A percentile compares a stretch with the other conserved stretches of the same genome.
Evolutionary conservation across 352 stramenopile species (phyloP).

Genomic region (Phytophthora melonis): DNA sequence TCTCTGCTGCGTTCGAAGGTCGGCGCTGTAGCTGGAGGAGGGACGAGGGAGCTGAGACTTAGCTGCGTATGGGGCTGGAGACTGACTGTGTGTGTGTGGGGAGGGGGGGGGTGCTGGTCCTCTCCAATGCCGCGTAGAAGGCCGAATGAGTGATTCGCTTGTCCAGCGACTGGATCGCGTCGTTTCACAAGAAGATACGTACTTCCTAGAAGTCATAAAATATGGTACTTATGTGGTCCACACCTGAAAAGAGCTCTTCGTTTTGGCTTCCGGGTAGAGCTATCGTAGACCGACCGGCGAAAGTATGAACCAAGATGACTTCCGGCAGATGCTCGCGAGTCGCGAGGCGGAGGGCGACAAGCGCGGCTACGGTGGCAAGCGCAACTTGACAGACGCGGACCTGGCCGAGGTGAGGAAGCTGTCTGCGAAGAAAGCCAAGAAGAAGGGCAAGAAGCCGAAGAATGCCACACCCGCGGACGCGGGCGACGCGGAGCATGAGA

Average conservation of each 20-base stretch:
- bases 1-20: constrained; percentile 33
- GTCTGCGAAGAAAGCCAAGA: constrained; percentile 69
- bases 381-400: constrained; percentile 64
- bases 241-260: neutral
- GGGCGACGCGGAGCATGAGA: constrained; percentile 1
- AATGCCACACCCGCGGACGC: constrained; percentile 17
- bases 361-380: constrained; percentile 58
- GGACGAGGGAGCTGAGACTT: no score
- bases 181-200: constrained; percentile 37
- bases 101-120: neutral
- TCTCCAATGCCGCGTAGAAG: constrained; percentile 1
- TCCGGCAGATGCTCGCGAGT: constrained; percentile 63
- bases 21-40: neutral
- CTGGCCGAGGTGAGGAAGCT: constrained; percentile 59
- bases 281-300: no score
- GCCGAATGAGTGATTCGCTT: constrained; percentile 19
- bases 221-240: neutral
- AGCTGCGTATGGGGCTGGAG: no score
- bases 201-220: neutral
- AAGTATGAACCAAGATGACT: constrained; percentile 89
- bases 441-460: constrained; percentile 56
- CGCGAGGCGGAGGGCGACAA: constrained; percentile 23
- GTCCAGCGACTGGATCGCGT: constrained; percentile 25
- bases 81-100: no score
- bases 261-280: neutral